These are phyloP conservation scores for Aphanomyces stellatus DNA, from an alignment of 352 stramenopile genomes.

Conservation along the genomic window DNA sequence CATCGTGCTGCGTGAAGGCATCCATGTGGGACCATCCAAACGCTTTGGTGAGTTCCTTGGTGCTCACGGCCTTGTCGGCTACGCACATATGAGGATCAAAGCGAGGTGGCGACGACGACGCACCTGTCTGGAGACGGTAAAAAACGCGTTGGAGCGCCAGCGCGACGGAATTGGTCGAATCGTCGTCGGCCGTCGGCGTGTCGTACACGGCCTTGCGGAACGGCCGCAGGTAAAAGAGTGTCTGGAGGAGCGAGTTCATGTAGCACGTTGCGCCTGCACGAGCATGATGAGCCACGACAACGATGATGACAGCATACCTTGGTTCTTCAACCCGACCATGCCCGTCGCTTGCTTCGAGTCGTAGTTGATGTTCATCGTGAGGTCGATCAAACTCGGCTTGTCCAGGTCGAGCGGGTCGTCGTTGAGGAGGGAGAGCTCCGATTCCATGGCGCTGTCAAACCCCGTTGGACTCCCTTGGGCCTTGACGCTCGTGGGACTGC, in stretches of 20 bases:
- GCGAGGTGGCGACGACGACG: no score
- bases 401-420: background rate
- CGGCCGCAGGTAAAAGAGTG: slow-evolving; percentile 80
- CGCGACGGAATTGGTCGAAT: slow-evolving; percentile 78
- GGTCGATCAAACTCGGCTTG: background rate
- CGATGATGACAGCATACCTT: no score
- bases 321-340: slow-evolving; percentile 85
- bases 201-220: slow-evolving; percentile 83
- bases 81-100: background rate
- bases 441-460: background rate
- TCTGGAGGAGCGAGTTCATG: slow-evolving; percentile 91
- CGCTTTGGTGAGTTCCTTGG: slow-evolving; percentile 87
- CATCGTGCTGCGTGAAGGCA: slow-evolving; percentile 90
- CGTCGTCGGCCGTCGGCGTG: slow-evolving; percentile 62
- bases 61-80: slow-evolving; percentile 73
- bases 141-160: slow-evolving; percentile 79
- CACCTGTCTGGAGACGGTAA: slow-evolving; percentile 57
- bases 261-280: slow-evolving; percentile 83
- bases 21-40: slow-evolving; percentile 90
- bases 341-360: slow-evolving; percentile 76
- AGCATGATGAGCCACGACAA: no score
- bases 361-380: slow-evolving; percentile 28
- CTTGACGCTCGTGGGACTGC: background rate
- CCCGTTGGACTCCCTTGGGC: background rate
- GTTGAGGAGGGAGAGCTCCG: background rate